Evolutionary conservation across 179 eudicot species (phyloP).

Genomic region (Heliamphora pulchella): DNA sequence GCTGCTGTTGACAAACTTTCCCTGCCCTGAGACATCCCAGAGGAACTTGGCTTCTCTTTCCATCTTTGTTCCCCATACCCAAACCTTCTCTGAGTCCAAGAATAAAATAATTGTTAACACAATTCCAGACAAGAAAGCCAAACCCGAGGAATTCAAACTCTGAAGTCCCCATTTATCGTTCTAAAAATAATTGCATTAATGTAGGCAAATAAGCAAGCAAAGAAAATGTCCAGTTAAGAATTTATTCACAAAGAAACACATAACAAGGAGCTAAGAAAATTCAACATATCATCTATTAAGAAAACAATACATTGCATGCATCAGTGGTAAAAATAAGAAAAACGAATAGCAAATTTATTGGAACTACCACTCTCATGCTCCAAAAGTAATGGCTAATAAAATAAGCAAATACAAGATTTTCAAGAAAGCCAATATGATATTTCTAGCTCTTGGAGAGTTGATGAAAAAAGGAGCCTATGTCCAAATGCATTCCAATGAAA

Average conservation of each 20-base stretch:
- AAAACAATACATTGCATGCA: neutral
- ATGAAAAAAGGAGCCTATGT: neutral
- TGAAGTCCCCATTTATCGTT: neutral
- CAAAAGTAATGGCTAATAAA: neutral
- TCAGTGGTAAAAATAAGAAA: slow-evolving; percentile 4
- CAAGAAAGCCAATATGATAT: neutral
- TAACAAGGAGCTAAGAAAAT: neutral
- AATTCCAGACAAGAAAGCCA: neutral
- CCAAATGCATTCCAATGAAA: too few relatives aligned
- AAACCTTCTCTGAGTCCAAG: slow-evolving; percentile 33
- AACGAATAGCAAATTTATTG: neutral
- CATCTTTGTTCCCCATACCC: slow-evolving; percentile 36
- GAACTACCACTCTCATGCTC: neutral
- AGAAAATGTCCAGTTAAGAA: neutral
- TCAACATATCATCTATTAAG: neutral
- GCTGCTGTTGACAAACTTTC: slow-evolving; percentile 22
- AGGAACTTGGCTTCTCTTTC: slow-evolving; percentile 38
- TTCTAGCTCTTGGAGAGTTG: neutral
- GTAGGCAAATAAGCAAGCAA: neutral
- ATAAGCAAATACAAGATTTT: neutral
- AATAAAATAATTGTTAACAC: neutral
- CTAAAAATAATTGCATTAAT: neutral
- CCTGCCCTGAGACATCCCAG: slow-evolving; percentile 25
- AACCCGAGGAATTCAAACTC: slow-evolving; percentile 7
- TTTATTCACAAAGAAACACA: neutral